Conservation (phyloP, 257 asterid genomes). For the Rubia yunnanensis region DNA sequence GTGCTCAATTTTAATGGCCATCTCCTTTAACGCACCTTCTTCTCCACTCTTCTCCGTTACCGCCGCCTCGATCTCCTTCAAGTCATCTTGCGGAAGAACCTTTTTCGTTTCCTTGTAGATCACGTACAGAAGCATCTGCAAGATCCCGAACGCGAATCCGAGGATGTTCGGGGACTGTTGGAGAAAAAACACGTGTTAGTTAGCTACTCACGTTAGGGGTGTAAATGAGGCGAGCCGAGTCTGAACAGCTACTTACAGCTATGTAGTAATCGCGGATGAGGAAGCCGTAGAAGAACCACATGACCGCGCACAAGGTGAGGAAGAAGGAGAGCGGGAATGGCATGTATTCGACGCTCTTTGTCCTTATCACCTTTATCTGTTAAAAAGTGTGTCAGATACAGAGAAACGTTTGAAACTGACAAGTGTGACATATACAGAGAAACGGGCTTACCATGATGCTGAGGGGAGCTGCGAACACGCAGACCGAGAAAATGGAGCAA, state of each 20-base stretch:
- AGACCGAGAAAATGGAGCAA: slow-evolving; percentile 59
- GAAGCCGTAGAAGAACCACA: slow-evolving; percentile 78
- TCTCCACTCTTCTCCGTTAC: neutral
- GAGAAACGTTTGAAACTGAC: no score
- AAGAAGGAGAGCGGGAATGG: slow-evolving; percentile 60
- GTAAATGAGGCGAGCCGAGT: neutral
- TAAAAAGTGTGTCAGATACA: no score
- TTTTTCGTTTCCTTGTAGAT: neutral
- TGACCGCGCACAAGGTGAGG: slow-evolving; percentile 61
- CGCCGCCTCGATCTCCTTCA: neutral
- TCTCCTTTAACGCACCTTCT: neutral
- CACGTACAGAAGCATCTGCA: neutral
- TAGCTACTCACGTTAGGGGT: no score
- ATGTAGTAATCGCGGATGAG: slow-evolving; percentile 52
- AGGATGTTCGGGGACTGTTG: slow-evolving; percentile 2
- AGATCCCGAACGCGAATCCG: slow-evolving; percentile 4
- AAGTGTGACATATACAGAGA: no score
- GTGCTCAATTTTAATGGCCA: neutral
- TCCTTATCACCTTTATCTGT: slow-evolving; percentile 46
- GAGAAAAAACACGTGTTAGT: no score
- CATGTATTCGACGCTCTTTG: slow-evolving; percentile 80
- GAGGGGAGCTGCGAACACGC: slow-evolving; percentile 78
- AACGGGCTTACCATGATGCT: slow-evolving; percentile 73
- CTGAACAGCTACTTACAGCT: slow-evolving; percentile 42
- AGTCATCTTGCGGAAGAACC: slow-evolving; percentile 1